Conservation (phyloP, 192 early-diverging fungal species). For the Backusella parvicylindrica region DNA sequence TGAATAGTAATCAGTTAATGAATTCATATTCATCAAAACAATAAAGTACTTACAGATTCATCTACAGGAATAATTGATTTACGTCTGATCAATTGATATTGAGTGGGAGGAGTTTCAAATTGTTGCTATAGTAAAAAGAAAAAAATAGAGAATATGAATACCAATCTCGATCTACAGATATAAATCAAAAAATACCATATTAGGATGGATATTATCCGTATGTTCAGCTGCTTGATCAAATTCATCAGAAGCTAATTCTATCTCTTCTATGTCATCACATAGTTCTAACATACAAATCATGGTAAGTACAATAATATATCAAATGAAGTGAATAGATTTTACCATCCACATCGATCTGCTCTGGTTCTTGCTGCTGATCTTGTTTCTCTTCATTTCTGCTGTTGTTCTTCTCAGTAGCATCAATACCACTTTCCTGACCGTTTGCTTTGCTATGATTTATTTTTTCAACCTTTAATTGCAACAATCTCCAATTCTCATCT, state of each 20-base stretch:
- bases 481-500: conserved; percentile 75
- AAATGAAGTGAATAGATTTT: not conserved
- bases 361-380: not conserved
- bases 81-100: conserved; percentile 51
- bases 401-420: not conserved
- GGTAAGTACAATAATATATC: not conserved
- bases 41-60: conserved; percentile 38
- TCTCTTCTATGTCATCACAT: not conserved
- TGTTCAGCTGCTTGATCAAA: conserved; percentile 12
- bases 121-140: conserved; percentile 33
- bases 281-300: not conserved
- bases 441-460: not conserved
- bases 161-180: not conserved
- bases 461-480: conserved; percentile 53
- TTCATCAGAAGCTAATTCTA: not conserved
- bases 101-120: conserved; percentile 40
- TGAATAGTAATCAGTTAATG: conserved; percentile 33
- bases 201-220: conserved; percentile 18
- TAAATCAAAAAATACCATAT: conserved; percentile 21
- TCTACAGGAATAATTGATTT: conserved; percentile 66
- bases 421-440: not conserved
- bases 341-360: not conserved
- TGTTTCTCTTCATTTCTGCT: not conserved
- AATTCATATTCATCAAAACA: not conserved
- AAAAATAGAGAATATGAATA: not conserved